phyloP scores from a whole-genome alignment of 2,329 filamentous ascomycete genomes.

The Fusarium irregulare region DNA sequence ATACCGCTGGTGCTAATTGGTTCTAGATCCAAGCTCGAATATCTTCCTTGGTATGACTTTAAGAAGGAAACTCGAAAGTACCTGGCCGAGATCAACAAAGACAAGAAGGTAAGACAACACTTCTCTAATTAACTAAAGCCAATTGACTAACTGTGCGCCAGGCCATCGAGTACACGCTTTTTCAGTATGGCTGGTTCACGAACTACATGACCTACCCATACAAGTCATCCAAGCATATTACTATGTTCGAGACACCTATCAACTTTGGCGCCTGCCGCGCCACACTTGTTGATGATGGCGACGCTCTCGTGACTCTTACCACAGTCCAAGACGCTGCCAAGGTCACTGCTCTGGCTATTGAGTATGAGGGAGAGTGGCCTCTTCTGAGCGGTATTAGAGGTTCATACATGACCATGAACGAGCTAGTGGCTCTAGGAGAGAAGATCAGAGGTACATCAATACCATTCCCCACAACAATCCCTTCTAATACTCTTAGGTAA shows the following conservation, averaged over 20 bases:
- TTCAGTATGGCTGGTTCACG: constrained; percentile 65
- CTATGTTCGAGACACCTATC: constrained; percentile 52
- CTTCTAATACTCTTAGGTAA: constrained; percentile 19
- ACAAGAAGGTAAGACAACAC: constrained; percentile 52
- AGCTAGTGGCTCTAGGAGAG: constrained; percentile 55
- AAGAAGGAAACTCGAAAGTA: constrained; percentile 64
- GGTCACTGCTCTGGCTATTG: constrained; percentile 55
- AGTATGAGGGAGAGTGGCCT: constrained; percentile 59
- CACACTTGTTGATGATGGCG: constrained; percentile 55
- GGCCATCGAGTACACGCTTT: constrained; percentile 67
- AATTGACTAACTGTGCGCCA: constrained; percentile 33
- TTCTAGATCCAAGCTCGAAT: constrained; percentile 21
- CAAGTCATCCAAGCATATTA: constrained; percentile 58
- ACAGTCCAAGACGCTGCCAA: constrained; percentile 56
- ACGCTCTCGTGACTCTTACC: constrained; percentile 59
- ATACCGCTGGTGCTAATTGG: too few species aligned
- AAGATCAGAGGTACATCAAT: constrained; percentile 47
- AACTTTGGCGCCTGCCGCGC: constrained; percentile 57
- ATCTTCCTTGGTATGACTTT: constrained; percentile 30
- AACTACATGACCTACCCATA: constrained; percentile 66
- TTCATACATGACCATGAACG: constrained; percentile 48
- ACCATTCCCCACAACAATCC: rapidly evolving
- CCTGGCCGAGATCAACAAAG: constrained; percentile 62
- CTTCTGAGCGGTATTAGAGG: constrained; percentile 55
- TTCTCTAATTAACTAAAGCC: rapidly evolving